These are phyloP conservation scores for Immersiella caudata DNA, from an alignment of 495 filamentous ascomycete genomes.

Conservation along the genomic window DNA sequence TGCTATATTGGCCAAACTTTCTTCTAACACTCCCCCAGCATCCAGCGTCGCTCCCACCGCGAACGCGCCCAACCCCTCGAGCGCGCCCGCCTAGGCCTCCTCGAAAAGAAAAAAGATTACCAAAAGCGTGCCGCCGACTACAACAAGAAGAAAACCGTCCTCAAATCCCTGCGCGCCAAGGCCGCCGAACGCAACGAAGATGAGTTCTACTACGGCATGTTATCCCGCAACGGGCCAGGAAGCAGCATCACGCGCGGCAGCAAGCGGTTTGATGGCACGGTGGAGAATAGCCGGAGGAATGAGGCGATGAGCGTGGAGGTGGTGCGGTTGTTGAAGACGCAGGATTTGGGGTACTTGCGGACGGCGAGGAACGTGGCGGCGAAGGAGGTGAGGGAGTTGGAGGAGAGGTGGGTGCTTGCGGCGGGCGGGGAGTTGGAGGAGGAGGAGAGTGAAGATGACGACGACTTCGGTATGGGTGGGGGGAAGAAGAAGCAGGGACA, in stretches of 20 bases:
- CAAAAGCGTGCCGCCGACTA: constrained; percentile 85
- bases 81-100: constrained; percentile 50
- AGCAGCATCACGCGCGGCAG: constrained; percentile 36
- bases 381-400: constrained; percentile 47
- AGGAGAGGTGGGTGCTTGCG: constrained; percentile 47
- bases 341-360: constrained; percentile 87
- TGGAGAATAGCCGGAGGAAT: constrained; percentile 66
- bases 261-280: constrained; percentile 50
- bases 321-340: constrained; percentile 90
- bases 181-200: constrained; percentile 88
- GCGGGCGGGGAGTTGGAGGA: constrained; percentile 37
- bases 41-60: constrained; percentile 58
- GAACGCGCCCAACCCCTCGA: constrained; percentile 86
- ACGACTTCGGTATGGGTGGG: constrained; percentile 30
- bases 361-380: constrained; percentile 58
- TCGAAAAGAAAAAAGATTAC: constrained; percentile 68
- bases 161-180: constrained; percentile 78
- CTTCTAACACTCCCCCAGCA: constrained; percentile 22
- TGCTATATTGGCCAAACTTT: no score
- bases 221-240: constrained; percentile 54
- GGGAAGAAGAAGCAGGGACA: constrained; percentile 10
- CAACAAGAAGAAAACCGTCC: constrained; percentile 78
- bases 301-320: constrained; percentile 65
- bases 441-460: constrained; percentile 35
- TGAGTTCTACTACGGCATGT: constrained; percentile 95